Evolutionary conservation across 768 basidiomycete species (phyloP).

Genomic region (Floccularia luteovirens): DNA sequence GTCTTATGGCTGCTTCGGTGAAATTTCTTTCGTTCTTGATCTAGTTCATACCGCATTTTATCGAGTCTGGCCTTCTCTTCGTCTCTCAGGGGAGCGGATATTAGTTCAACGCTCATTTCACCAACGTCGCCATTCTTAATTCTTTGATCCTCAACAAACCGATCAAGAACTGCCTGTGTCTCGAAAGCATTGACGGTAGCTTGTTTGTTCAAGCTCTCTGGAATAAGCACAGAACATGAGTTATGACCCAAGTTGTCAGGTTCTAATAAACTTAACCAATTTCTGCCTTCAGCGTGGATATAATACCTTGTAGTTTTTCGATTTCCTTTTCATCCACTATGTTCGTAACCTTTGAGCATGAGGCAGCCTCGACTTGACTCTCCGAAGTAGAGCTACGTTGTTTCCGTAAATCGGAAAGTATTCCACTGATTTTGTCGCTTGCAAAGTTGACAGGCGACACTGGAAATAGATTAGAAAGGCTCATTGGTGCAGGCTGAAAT

Average conservation of each 20-base stretch:
- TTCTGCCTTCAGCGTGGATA: slow-evolving; percentile 46
- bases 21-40: slow-evolving; percentile 59
- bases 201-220: slow-evolving; percentile 43
- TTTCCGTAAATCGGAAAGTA: slow-evolving; percentile 34
- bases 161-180: slow-evolving; percentile 48
- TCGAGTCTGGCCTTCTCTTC: slow-evolving; percentile 49
- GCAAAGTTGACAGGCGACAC: slow-evolving; percentile 41
- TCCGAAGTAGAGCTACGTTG: slow-evolving; percentile 21
- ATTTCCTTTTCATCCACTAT: slow-evolving; percentile 35
- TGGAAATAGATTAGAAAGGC: slow-evolving; percentile 44
- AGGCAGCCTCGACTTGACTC: slow-evolving; percentile 12
- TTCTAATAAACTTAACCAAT: too few relatives aligned
- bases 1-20: slow-evolving; percentile 51
- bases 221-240: slow-evolving; percentile 3
- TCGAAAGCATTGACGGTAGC: slow-evolving; percentile 31
- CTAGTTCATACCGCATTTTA: slow-evolving; percentile 45
- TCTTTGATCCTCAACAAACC: slow-evolving; percentile 40
- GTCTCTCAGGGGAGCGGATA: slow-evolving; percentile 44
- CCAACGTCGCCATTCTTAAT: slow-evolving; percentile 20
- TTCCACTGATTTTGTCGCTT: slow-evolving; percentile 34
- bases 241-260: too few relatives aligned
- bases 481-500: slow-evolving; percentile 35
- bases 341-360: slow-evolving; percentile 9
- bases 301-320: slow-evolving; percentile 38
- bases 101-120: slow-evolving; percentile 46